These are phyloP conservation scores for Xylariaceae sp. DNA, from an alignment of 2,329 filamentous ascomycete species.

Conservation along the genomic window DNA sequence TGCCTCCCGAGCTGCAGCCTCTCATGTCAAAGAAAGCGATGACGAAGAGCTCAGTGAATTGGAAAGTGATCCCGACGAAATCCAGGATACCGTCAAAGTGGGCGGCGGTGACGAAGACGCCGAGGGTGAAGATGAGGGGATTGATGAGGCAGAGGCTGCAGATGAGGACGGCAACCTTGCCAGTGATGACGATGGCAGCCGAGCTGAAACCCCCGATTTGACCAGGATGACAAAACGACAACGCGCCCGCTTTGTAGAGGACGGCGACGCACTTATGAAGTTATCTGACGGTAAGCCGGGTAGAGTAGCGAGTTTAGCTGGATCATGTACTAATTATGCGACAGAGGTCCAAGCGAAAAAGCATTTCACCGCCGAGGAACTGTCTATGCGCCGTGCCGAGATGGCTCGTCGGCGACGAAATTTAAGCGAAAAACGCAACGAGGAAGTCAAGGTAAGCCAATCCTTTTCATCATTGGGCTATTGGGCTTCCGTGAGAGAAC, in stretches of 20 bases:
- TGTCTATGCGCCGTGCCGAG: constrained; percentile 58
- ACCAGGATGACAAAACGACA: constrained; percentile 60
- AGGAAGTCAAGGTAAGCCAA: constrained; percentile 58
- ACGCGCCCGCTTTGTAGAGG: constrained; percentile 55
- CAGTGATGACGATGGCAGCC: constrained; percentile 45
- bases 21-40: constrained; percentile 41
- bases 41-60: constrained; percentile 55
- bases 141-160: constrained; percentile 37
- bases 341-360: constrained; percentile 62
- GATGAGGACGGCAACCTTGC: constrained; percentile 42
- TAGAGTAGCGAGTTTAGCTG: not conserved
- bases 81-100: constrained; percentile 44
- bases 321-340: not conserved
- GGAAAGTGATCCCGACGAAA: constrained; percentile 48
- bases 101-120: constrained; percentile 39
- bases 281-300: constrained; percentile 52
- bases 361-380: constrained; percentile 56
- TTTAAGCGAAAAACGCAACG: constrained; percentile 60
- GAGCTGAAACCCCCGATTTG: constrained; percentile 50
- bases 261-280: constrained; percentile 50
- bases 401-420: constrained; percentile 60
- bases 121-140: constrained; percentile 44
- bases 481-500: too few relatives aligned
- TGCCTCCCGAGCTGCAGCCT: constrained; percentile 28
- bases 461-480: not conserved